Base-by-base conservation (phyloP, 176 grass and related monocot genomes). In the Pharus latifolius region DNA sequence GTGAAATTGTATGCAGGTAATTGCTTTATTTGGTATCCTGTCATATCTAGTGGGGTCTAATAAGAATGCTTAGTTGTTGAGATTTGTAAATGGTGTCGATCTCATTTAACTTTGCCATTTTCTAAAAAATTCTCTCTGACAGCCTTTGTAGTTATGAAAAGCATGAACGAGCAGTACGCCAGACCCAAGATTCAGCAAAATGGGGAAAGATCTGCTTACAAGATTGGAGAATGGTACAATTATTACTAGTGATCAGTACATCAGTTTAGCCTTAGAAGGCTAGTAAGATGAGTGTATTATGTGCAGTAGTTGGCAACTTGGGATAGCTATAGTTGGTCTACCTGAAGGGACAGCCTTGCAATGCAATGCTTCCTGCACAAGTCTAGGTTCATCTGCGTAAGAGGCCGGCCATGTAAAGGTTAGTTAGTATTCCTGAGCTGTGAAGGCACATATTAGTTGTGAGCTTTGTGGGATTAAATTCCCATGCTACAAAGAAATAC, bases 291-390 rank as follows among this genome's bases (percentile, higher is more conserved):
- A n/a, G 24, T 58, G 44, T 12, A 27, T n/a, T n/a, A n/a, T n/a
- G n/a, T n/a, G 15, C 29, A 69, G 70, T 62, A 15, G 71, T 69
- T 72, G 74, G 66, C 62, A 69, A 41, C 61, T 11, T 49, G 56
- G 22, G 5, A 62, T 61, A 75, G 57, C 56, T 47, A 71, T 52
- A 18, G 40, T 31, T 63, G 56, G 54, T 38, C 22, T 56, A 41
- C 22, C 23, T 43, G 30, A 6, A 14, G 52, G 28, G 35, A 33
- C 11, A 65, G 48, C 0, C 10, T 49, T 76, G n/a, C n/a, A n/a
- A n/a, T n/a, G n/a, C n/a, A n/a, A n/a, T n/a, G 44, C 52, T 60
- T 75, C 45, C 45, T 55, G 0, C 35, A 9, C 31, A 73, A 56
- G 56, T 82, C 63, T 52, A 32, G 6, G 28, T 26, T 57, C 51